Percentiles rank a stretch among this genome's conserved stretches.
phyloP scores from a whole-genome alignment of 2,329 filamentous ascomycete species.

The Bretziella fagacearum region DNA sequence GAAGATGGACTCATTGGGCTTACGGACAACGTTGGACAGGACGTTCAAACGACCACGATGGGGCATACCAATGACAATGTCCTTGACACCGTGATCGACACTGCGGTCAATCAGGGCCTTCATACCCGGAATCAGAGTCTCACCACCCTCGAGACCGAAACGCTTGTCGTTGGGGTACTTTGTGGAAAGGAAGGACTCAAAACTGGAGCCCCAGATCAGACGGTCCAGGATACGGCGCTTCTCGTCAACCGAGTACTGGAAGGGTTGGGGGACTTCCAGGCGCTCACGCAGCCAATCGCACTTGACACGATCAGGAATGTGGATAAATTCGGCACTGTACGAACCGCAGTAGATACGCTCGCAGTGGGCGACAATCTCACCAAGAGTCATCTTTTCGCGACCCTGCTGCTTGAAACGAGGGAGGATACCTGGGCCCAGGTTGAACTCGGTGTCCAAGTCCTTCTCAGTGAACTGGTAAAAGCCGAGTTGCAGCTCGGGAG shows the following conservation, averaged over 20 bases:
- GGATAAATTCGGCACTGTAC: constrained; percentile 97
- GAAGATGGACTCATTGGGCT: constrained; percentile 99
- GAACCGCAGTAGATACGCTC: constrained; percentile 93
- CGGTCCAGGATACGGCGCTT: constrained; percentile 95
- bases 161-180: constrained; percentile 99
- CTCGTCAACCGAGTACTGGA: constrained; percentile 96
- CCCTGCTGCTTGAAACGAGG: constrained; percentile 80
- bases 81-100: constrained; percentile 96
- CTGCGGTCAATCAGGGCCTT: constrained; percentile 97
- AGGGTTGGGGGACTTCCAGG: constrained; percentile 81
- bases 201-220: constrained; percentile 96
- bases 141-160: constrained; percentile 93
- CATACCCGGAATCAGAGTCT: constrained; percentile 95
- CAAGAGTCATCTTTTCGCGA: constrained; percentile 88
- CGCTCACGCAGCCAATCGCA: constrained; percentile 97
- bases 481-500: constrained; percentile 81
- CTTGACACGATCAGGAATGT: constrained; percentile 92
- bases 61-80: constrained; percentile 98
- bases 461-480: constrained; percentile 92
- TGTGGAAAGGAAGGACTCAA: constrained; percentile 84
- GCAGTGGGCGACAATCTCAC: constrained; percentile 84
- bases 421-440: constrained; percentile 82
- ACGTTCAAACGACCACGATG: constrained; percentile 97
- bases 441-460: constrained; percentile 84
- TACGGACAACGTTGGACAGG: constrained; percentile 93